These are phyloP conservation scores for Chenopodium album DNA, from an alignment of 148 eudicot genomes.

Conservation along the genomic window DNA sequence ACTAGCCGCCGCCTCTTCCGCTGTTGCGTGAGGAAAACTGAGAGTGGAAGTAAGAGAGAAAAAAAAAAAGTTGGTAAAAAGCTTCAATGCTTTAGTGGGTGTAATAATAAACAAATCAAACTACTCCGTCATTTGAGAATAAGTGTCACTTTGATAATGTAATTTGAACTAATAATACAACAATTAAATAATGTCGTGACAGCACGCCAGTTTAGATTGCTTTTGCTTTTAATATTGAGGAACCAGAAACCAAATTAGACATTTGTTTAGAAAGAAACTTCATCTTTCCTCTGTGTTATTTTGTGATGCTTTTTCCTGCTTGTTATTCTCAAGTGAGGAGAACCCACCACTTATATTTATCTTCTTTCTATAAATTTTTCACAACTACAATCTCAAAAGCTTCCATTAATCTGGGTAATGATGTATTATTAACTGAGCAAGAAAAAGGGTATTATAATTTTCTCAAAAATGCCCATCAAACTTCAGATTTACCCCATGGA, in stretches of 20 bases:
- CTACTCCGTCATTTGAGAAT: too few relatives aligned
- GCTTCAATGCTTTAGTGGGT: too few relatives aligned
- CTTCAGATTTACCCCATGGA: constrained; percentile 36
- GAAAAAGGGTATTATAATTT: constrained; percentile 22
- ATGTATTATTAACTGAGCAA: not conserved
- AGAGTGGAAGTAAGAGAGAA: not conserved
- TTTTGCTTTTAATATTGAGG: not conserved
- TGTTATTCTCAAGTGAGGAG: constrained; percentile 2
- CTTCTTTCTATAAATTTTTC: constrained; percentile 1
- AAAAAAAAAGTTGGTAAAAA: not conserved
- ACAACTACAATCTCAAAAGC: not conserved
- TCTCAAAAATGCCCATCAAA: constrained; percentile 32
- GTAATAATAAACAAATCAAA: too few relatives aligned
- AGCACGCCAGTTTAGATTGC: not conserved
- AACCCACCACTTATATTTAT: not conserved
- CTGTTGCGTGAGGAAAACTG: not conserved
- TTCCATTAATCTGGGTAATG: constrained; percentile 6
- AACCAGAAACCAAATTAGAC: not conserved
- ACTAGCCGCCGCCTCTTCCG: too few relatives aligned
- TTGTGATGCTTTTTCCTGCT: constrained; percentile 11
- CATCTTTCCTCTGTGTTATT: not conserved
- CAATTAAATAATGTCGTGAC: too few relatives aligned
- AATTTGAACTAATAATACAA: too few relatives aligned
- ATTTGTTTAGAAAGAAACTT: too few relatives aligned
- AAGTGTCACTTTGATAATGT: too few relatives aligned